A percentile compares a stretch with the other conserved stretches of the same genome.
These are phyloP conservation scores for Hygrophila difformis DNA, from an alignment of 257 asterid species.

Conservation along the genomic window DNA sequence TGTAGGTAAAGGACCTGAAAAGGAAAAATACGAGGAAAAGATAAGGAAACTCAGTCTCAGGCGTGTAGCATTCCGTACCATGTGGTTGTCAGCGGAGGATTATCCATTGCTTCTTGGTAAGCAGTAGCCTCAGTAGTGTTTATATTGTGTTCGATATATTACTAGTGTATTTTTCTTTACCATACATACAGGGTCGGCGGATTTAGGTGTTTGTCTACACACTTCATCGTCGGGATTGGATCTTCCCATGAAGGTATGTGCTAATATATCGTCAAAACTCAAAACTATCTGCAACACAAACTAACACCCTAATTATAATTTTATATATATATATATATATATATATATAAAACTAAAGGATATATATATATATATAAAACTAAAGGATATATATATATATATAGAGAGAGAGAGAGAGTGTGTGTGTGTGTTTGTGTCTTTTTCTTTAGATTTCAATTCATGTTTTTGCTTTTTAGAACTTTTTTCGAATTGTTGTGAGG, in stretches of 20 bases:
- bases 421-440: no score
- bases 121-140: slow-evolving; percentile 10
- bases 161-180: slow-evolving; percentile 15
- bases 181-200: slow-evolving; percentile 67
- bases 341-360: no score
- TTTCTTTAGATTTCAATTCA: no score
- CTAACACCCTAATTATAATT: no score
- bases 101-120: slow-evolving; percentile 95
- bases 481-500: no score
- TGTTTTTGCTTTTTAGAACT: no score
- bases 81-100: slow-evolving; percentile 97
- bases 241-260: slow-evolving; percentile 86
- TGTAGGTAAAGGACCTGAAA: slow-evolving; percentile 97
- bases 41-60: slow-evolving; percentile 69
- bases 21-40: slow-evolving; percentile 82
- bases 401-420: no score
- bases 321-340: no score
- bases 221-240: slow-evolving; percentile 95
- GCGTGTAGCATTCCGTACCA: slow-evolving; percentile 92
- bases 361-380: no score
- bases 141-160: not conserved
- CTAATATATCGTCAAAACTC: slow-evolving; percentile 9
- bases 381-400: no score
- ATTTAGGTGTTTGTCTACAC: slow-evolving; percentile 91
- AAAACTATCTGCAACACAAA: no score